These are phyloP conservation scores for Globisporangium heterothallicum DNA, from an alignment of 352 stramenopile species.

Conservation along the genomic window DNA sequence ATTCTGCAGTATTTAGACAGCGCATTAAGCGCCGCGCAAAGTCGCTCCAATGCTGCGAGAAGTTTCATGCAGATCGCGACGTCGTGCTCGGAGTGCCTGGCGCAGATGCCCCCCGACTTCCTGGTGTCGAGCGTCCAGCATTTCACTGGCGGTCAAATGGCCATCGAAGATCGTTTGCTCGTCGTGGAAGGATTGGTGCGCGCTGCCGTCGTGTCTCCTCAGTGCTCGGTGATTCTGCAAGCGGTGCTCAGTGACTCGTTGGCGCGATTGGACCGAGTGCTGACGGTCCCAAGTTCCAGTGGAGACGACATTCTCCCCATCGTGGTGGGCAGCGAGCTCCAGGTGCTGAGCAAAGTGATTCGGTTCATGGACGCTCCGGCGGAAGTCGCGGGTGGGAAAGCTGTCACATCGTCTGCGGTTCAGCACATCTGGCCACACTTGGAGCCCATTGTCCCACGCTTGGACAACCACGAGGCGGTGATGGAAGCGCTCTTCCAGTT, in stretches of 20 bases:
- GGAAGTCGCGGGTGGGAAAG: constrained; percentile 41
- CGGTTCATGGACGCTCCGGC: constrained; percentile 59
- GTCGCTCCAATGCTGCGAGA: constrained; percentile 43
- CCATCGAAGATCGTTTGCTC: constrained; percentile 49
- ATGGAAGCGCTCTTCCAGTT: constrained; percentile 64
- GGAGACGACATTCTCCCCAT: constrained; percentile 15
- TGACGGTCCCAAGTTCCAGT: constrained; percentile 12
- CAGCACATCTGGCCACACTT: constrained; percentile 58
- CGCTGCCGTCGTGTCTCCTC: constrained; percentile 32
- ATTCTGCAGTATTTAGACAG: constrained; percentile 55
- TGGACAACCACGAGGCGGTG: constrained; percentile 33
- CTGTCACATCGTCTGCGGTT: constrained; percentile 40
- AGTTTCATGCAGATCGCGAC: constrained; percentile 75
- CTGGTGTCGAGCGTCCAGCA: constrained; percentile 40
- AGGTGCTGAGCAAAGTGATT: constrained; percentile 57
- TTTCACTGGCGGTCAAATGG: constrained; percentile 31
- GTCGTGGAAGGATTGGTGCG: constrained; percentile 66
- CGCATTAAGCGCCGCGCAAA: constrained; percentile 28
- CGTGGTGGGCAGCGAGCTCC: constrained; percentile 50
- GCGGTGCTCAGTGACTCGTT: constrained; percentile 42
- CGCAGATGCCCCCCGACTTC: constrained; percentile 36
- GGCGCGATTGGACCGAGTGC: constrained; percentile 37
- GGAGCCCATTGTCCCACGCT: constrained; percentile 29
- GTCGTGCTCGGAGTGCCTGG: constrained; percentile 35
- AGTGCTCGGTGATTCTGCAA: constrained; percentile 51